Percentiles rank a stretch among this genome's conserved stretches.
Evolutionary conservation across 2,329 filamentous ascomycete genomes (phyloP).

Genomic region (Coniochaeta prunicola): DNA sequence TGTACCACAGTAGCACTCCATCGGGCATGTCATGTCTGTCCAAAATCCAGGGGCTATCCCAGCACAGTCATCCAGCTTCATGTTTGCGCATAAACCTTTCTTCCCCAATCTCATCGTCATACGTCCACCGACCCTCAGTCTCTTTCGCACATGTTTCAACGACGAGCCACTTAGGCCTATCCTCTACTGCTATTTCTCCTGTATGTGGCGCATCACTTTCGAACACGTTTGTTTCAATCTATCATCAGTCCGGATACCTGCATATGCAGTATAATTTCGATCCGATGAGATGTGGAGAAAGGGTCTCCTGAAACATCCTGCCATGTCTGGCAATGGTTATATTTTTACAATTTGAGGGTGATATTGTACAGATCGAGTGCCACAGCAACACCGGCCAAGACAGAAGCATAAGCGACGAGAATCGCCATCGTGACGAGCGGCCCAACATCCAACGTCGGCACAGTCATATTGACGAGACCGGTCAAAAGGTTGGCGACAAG

Average conservation of each 20-base stretch:
- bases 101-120: background rate
- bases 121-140: background rate
- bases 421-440: constrained; percentile 63
- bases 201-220: background rate
- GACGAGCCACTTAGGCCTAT: background rate
- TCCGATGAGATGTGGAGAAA: background rate
- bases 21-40: background rate
- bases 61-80: background rate
- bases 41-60: background rate
- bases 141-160: background rate
- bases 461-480: constrained; percentile 77
- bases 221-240: background rate
- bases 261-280: background rate
- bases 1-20: no score
- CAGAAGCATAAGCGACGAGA: constrained; percentile 63
- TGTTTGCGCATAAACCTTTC: background rate
- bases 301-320: background rate
- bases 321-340: background rate
- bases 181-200: background rate
- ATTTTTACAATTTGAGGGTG: constrained; percentile 58
- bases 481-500: constrained; percentile 84
- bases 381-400: constrained; percentile 62
- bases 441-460: constrained; percentile 71
- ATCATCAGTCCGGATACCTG: background rate
- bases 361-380: constrained; percentile 57